Evolutionary conservation across 2,329 filamentous ascomycete genomes (phyloP).

Genomic region (Stachybotrys echinatus): DNA sequence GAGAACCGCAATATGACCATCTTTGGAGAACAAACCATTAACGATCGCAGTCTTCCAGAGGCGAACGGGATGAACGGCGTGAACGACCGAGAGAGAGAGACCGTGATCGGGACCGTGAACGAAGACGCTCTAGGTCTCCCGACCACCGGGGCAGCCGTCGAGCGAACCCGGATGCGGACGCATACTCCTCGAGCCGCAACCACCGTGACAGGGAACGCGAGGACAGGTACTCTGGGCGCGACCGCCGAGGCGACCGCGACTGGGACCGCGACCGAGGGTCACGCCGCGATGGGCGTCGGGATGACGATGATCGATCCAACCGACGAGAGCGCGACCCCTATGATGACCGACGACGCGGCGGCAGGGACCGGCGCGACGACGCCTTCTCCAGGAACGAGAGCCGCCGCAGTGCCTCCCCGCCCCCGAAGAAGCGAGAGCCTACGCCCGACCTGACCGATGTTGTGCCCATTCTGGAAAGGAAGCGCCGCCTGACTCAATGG

Average conservation of each 20-base stretch:
- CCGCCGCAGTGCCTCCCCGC: slow-evolving; percentile 72
- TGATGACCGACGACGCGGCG: slow-evolving; percentile 47
- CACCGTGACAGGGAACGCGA: slow-evolving; percentile 92
- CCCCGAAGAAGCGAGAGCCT: slow-evolving; percentile 86
- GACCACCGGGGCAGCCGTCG: slow-evolving; percentile 63
- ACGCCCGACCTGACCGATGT: slow-evolving; percentile 91
- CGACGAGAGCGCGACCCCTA: slow-evolving; percentile 53
- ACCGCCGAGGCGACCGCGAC: slow-evolving; percentile 64
- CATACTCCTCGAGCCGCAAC: slow-evolving; percentile 88
- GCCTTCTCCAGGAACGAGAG: slow-evolving; percentile 40
- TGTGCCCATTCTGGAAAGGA: slow-evolving; percentile 75
- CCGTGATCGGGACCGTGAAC: slow-evolving; percentile 31
- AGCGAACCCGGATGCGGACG: slow-evolving; percentile 74
- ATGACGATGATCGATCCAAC: slow-evolving; percentile 55
- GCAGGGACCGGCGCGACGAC: slow-evolving; percentile 37
- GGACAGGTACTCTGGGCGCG: slow-evolving; percentile 76
- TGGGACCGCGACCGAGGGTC: slow-evolving; percentile 67
- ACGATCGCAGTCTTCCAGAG: slow-evolving; percentile 18
- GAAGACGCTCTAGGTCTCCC: slow-evolving; percentile 79
- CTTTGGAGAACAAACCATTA: slow-evolving; percentile 10
- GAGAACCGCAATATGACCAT: slow-evolving; percentile 19
- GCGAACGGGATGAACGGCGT: slow-evolving; percentile 27
- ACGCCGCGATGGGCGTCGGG: slow-evolving; percentile 58
- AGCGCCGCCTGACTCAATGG: slow-evolving; percentile 95
- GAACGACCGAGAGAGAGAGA: slow-evolving; percentile 13